Base-by-base conservation (phyloP, 2,329 filamentous ascomycete genomes). In the Salinomyces thailandicus region DNA sequence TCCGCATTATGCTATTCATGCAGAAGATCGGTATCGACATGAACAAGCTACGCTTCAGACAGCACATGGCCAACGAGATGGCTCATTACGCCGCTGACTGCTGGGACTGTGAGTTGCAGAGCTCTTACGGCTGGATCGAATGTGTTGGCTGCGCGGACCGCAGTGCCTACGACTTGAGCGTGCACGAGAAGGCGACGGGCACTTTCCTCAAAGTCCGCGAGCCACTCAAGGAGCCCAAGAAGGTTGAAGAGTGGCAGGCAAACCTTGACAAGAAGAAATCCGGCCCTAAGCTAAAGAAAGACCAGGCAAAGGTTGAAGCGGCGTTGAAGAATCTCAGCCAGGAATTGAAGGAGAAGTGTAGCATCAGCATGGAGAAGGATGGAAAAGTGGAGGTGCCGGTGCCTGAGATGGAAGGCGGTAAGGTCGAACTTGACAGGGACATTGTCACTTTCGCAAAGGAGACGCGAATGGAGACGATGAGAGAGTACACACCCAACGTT, bases 71-170 rank as follows among this genome's bases (percentile, higher is more conserved):
- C 34, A 84, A 84, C 51, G 80, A 85, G 58, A 84, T 84, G 80
- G 80, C 91, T 12, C 91, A 98, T 64, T 98, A 98, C 59, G 91
- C 91, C 31, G 75, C 79, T 38, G 91, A 98, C 67, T 98, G 91
- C 68, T 96, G 91, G 91, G 91, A 98, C 62, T 89, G 86, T 11
- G 91, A 98, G 62, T 69, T 98, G 37, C 70, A 82, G 45, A 96
- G 85, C 39, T 87, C 82, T 43, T 87, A 87, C 54, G 91, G 91
- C 59, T 98, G 91, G 91, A 84, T 96, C 45, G 91, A 98, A 69
- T 96, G 89, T 61, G 89, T 96, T 54, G 91, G 91, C 44, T 96
- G 91, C 62, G 91, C 91, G 43, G 89, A 95, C 60, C 78, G 91
- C 53, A 93, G 84, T 58, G 91, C 91, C 14, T 98, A 94, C 61